Percentiles rank a stretch among this genome's conserved stretches.
phyloP scores from a whole-genome alignment of 2,329 filamentous ascomycete genomes.

The Botrytis paeoniae region DNA sequence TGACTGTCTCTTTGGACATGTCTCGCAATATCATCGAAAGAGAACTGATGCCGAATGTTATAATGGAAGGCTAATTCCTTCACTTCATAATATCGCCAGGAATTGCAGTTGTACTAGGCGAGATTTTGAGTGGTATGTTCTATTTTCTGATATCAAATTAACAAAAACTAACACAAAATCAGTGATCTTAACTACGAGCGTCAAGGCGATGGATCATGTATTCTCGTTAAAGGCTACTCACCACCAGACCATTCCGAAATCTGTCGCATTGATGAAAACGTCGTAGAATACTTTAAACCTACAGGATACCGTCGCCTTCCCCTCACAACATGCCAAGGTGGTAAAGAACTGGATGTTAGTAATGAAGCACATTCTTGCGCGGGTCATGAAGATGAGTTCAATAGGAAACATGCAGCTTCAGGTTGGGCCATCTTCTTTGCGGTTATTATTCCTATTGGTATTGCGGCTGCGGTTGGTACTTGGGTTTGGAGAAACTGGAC shows the following conservation, averaged over 20 bases:
- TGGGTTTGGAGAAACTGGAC: slow-evolving; percentile 84
- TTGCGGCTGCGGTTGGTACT: slow-evolving; percentile 73
- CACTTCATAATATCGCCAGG: slow-evolving; percentile 64
- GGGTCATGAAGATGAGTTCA: slow-evolving; percentile 78
- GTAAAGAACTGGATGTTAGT: slow-evolving; percentile 64
- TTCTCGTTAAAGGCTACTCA: slow-evolving; percentile 68
- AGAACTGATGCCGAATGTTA: slow-evolving; percentile 75
- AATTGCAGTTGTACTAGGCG: slow-evolving; percentile 81
- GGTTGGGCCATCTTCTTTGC: slow-evolving; percentile 81
- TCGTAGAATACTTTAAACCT: slow-evolving; percentile 75
- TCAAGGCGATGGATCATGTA: slow-evolving; percentile 72
- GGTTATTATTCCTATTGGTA: slow-evolving; percentile 69
- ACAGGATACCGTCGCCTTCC: slow-evolving; percentile 89
- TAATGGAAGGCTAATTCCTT: slow-evolving; percentile 70
- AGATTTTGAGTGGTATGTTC: slow-evolving; percentile 86
- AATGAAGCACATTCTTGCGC: slow-evolving; percentile 63
- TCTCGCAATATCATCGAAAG: slow-evolving; percentile 87
- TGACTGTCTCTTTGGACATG: slow-evolving; percentile 89
- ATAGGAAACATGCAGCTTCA: slow-evolving; percentile 67
- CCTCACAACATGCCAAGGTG: slow-evolving; percentile 80
- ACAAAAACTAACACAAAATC: slow-evolving; percentile 24
- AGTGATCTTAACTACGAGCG: slow-evolving; percentile 91
- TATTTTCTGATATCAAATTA: neutral
- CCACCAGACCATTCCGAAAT: slow-evolving; percentile 58
- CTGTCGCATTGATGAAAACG: slow-evolving; percentile 62